Evolutionary conservation across 2,329 filamentous ascomycete species (phyloP).

Genomic region (Oidium heveae): DNA sequence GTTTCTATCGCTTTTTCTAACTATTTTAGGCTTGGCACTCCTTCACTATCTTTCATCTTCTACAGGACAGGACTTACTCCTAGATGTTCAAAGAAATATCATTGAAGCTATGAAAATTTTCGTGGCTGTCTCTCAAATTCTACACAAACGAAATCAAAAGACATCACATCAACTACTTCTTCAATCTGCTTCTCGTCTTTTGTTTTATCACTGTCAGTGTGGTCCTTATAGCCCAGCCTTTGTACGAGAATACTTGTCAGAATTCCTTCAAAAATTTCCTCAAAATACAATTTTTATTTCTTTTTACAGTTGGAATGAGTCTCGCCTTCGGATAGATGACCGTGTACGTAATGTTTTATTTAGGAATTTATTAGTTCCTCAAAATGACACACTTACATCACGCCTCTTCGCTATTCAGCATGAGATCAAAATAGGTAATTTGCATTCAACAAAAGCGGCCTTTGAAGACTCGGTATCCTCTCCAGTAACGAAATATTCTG

Average conservation of each 20-base stretch:
- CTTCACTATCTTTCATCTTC: slow-evolving; percentile 32
- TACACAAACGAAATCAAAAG: slow-evolving; percentile 15
- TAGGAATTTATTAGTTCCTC: slow-evolving; percentile 14
- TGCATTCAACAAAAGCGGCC: slow-evolving; percentile 25
- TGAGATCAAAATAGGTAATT: slow-evolving; percentile 25
- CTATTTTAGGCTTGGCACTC: slow-evolving; percentile 22
- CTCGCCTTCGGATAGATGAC: slow-evolving; percentile 47
- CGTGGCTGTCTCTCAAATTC: slow-evolving; percentile 18
- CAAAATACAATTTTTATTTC: slow-evolving; percentile 52
- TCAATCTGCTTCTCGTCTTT: slow-evolving; percentile 39
- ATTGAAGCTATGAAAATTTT: slow-evolving; percentile 21
- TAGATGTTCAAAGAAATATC: slow-evolving; percentile 28
- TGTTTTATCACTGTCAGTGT: slow-evolving; percentile 34
- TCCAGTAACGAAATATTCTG: slow-evolving; percentile 14
- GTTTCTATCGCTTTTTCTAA: neutral
- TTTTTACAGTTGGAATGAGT: slow-evolving; percentile 49
- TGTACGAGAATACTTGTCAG: slow-evolving; percentile 33
- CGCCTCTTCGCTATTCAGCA: slow-evolving; percentile 29
- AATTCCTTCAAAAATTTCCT: slow-evolving; percentile 40
- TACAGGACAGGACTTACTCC: slow-evolving; percentile 18
- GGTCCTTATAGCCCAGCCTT: slow-evolving; percentile 42
- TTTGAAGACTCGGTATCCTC: slow-evolving; percentile 26
- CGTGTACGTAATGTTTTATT: slow-evolving; percentile 43
- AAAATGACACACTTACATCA: slow-evolving; percentile 18
- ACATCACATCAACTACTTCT: slow-evolving; percentile 35